phyloP scores from a whole-genome alignment of 1,284 basidiomycete genomes.

The Afroboletus lepidellus region DNA sequence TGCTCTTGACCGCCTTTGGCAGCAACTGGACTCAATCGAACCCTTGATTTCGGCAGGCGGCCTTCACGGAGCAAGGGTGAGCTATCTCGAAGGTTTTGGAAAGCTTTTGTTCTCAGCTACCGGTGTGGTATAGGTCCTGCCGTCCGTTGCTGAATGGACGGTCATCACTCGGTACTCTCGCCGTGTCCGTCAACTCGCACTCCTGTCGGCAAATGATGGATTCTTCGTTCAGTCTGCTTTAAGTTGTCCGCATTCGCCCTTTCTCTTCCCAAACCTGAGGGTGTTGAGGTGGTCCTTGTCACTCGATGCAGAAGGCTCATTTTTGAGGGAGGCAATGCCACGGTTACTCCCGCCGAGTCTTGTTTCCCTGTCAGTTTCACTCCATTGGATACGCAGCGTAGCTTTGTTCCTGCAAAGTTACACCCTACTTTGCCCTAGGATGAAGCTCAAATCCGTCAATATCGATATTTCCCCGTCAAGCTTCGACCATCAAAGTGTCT shows the following conservation, averaged over 20 bases:
- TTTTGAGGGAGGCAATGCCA: neutral
- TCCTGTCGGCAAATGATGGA: neutral
- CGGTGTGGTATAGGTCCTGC: neutral
- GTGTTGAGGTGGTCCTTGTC: neutral
- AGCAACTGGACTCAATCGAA: neutral
- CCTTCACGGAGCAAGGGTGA: neutral
- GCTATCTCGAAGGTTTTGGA: neutral
- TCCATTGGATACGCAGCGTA: neutral
- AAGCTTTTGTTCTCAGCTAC: neutral
- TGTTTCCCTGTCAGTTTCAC: neutral
- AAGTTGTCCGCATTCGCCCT: neutral
- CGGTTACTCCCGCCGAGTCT: neutral
- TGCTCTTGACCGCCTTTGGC: slow-evolving; percentile 7
- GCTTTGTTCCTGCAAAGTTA: neutral
- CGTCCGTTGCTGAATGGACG: neutral
- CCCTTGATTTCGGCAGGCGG: neutral
- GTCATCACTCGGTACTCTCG: neutral
- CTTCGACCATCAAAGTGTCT: neutral
- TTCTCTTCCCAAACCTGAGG: neutral
- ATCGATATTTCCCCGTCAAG: neutral
- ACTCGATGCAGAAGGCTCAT: neutral
- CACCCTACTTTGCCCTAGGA: neutral
- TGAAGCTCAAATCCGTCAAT: neutral
- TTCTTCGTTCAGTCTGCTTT: neutral
- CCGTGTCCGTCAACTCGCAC: neutral